Evolutionary conservation across 208 protist species (phyloP), one percentile per base, ranked within the genome.

Genomic region (Leishmania gerbilli): DNA sequence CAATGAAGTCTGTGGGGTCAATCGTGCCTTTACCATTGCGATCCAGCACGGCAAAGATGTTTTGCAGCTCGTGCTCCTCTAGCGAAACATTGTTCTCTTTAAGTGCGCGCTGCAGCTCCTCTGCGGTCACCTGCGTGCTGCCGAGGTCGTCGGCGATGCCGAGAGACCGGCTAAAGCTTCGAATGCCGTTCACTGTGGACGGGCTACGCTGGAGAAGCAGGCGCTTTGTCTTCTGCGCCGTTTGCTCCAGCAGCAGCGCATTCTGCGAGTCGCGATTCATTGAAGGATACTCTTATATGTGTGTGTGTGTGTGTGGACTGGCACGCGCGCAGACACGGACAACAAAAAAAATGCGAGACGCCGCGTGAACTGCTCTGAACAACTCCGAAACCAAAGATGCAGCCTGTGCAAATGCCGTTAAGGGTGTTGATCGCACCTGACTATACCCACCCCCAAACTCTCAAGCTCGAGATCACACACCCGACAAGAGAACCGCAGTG

Each of bases 1-100:
- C 88, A 51, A 96, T 83, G 71, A 97, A 96, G 53, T 94, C 92
- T 0, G 87, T 90, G 0, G 94, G 91, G 74, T 96, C 92, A 17
- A 97, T 80, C 8, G 76, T 83, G 24, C 84, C 86, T 13, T 74
- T 83, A 34, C 91, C 90, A n/a, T 34, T 80, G 65, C 92, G 89
- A 79, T 95, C 94, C 1, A 96, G 83, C n/a, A 88, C 82, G 5
- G 82, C 76, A 67, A 92, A 90, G 21, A 96, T 76, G 40, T 89
- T 89, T 47, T 88, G 69, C 3, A 96, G 45, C 37, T 98, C 93
- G n/a, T 85, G 80, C 13, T 83, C 80, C 27, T 81, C 84, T 24
- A 98, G 83, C 1, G 13, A n/a, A 17, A 96, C 86, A 34, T 81
- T 89, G 80, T 87, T 91, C 11, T 86, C 85, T 0, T 56, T 13